phyloP scores from a whole-genome alignment of 345 rosid genomes.

The Carallia pectinifolia region DNA sequence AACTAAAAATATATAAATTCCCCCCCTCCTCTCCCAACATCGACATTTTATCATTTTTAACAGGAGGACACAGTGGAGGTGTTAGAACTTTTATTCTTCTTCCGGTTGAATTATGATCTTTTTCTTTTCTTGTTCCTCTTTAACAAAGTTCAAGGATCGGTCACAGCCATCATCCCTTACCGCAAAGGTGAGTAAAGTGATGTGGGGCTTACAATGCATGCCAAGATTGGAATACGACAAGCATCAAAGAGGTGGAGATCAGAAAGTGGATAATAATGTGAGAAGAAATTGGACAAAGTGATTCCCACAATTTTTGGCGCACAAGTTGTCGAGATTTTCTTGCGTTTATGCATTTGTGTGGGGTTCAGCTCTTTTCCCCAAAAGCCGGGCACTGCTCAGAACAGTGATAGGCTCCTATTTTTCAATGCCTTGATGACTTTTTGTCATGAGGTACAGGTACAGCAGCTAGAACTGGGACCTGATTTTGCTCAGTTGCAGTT shows the following conservation, averaged over 20 bases:
- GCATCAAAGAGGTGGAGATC: background rate
- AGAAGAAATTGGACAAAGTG: background rate
- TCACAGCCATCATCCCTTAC: background rate
- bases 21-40: too few relatives aligned
- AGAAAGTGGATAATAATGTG: background rate
- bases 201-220: background rate
- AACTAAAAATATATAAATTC: too few relatives aligned
- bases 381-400: too few relatives aligned
- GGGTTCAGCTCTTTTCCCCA: too few relatives aligned
- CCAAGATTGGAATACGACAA: background rate
- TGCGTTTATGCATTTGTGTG: too few relatives aligned
- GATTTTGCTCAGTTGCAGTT: too few relatives aligned
- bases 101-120: background rate
- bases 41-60: too few relatives aligned
- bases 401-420: too few relatives aligned
- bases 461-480: too few relatives aligned
- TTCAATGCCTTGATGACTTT: too few relatives aligned
- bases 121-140: background rate
- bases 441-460: too few relatives aligned
- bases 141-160: background rate
- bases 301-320: background rate
- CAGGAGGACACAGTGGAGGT: background rate
- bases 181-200: background rate
- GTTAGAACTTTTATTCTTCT: background rate
- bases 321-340: too few relatives aligned